Evolutionary conservation across 257 asterid genomes (phyloP).

Genomic region (Solanum paucissectum): DNA sequence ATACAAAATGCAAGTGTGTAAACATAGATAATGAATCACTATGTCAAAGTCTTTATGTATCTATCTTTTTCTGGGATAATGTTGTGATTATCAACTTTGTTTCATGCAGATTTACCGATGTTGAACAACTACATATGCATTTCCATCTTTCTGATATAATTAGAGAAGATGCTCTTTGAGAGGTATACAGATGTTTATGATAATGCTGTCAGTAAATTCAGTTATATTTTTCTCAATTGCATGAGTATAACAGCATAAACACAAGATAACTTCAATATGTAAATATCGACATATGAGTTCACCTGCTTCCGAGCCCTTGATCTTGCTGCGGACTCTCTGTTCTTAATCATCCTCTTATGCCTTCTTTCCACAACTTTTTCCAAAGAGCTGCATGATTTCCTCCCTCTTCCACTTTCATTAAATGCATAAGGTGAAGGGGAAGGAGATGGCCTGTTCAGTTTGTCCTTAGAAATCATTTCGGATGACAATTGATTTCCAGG

Average conservation of each 20-base stretch:
- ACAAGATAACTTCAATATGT: neutral
- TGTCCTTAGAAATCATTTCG: constrained; percentile 26
- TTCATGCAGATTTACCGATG: neutral
- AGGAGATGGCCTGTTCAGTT: constrained; percentile 33
- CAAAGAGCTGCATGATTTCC: constrained; percentile 23
- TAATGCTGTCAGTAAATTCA: neutral
- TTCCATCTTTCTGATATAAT: neutral
- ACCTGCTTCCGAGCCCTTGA: constrained; percentile 75
- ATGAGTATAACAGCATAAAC: neutral
- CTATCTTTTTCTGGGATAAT: neutral
- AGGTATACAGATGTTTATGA: neutral
- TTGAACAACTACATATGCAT: neutral
- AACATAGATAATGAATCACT: neutral
- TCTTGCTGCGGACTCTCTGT: constrained; percentile 43
- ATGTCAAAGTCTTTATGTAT: neutral
- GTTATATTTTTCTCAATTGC: neutral
- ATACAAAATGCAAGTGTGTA: neutral
- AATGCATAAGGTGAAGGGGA: constrained; percentile 62
- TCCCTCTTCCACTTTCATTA: constrained; percentile 39
- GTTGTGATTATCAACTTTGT: neutral
- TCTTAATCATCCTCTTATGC: constrained; percentile 43
- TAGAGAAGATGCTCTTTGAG: neutral
- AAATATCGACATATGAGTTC: neutral
- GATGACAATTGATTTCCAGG: constrained; percentile 29
- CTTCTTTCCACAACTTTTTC: constrained; percentile 46